Conservation (phyloP, 768 basidiomycete species). For the Russula olivacea region DNA sequence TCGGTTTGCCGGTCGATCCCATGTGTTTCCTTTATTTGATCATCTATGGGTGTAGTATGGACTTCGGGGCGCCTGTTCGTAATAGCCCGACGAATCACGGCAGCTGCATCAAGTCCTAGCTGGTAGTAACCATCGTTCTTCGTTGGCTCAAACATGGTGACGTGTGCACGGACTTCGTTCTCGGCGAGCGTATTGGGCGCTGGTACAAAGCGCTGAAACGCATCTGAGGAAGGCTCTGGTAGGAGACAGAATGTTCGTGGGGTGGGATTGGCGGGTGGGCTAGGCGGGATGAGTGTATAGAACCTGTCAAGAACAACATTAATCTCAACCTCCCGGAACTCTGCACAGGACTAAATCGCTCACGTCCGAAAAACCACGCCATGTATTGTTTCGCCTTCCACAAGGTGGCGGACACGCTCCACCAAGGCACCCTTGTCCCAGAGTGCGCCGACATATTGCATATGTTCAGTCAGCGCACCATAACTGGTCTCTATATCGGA, state of each 20-base stretch:
- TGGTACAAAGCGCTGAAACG: constrained; percentile 52
- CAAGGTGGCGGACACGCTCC: constrained; percentile 54
- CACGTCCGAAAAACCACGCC: constrained; percentile 72
- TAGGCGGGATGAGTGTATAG: constrained; percentile 71
- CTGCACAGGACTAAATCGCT: constrained; percentile 28
- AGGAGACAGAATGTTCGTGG: constrained; percentile 75
- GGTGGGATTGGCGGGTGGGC: constrained; percentile 48
- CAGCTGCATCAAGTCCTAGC: constrained; percentile 63
- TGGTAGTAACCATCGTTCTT: constrained; percentile 90
- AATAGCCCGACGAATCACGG: constrained; percentile 55
- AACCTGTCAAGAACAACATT: constrained; percentile 45
- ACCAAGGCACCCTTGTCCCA: constrained; percentile 72
- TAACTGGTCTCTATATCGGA: constrained; percentile 68
- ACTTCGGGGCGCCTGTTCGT: constrained; percentile 29
- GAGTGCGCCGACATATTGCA: constrained; percentile 81
- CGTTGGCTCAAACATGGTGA: constrained; percentile 75
- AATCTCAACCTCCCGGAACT: constrained; percentile 1
- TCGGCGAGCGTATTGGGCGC: constrained; percentile 59
- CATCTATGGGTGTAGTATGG: background rate
- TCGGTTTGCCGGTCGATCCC: background rate
- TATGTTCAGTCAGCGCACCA: constrained; percentile 76
- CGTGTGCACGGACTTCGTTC: constrained; percentile 83
- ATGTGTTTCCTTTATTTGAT: background rate
- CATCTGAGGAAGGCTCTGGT: constrained; percentile 46
- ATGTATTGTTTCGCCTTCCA: constrained; percentile 52